phyloP scores from a whole-genome alignment of 1,139 yeast genomes.

The Debaryomyces udenii region DNA sequence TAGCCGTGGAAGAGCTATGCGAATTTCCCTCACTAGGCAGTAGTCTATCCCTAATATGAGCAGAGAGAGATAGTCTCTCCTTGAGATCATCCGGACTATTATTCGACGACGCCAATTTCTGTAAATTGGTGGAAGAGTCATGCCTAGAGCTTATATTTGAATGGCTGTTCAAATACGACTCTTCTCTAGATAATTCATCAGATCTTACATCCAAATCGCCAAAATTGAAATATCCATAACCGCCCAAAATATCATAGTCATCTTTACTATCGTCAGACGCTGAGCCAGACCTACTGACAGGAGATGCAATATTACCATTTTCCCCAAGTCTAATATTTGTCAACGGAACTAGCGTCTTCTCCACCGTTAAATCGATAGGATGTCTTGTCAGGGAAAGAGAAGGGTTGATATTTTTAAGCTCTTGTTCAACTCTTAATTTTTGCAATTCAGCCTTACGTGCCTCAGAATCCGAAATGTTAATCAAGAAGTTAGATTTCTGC shows the following conservation, averaged over 20 bases:
- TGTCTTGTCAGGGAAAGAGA: conserved; percentile 36
- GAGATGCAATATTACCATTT: conserved; percentile 20
- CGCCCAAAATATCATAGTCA: conserved; percentile 55
- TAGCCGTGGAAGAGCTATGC: not conserved
- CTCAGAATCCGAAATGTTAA: conserved; percentile 39
- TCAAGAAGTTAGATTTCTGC: conserved; percentile 36
- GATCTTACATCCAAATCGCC: conserved; percentile 52
- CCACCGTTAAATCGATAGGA: conserved; percentile 38
- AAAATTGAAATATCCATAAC: conserved; percentile 76
- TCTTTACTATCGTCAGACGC: conserved; percentile 12
- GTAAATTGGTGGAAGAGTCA: conserved; percentile 36
- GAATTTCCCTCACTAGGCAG: conserved; percentile 21
- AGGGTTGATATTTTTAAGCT: conserved; percentile 34
- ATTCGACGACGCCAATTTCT: conserved; percentile 15
- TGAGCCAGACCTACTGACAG: conserved; percentile 6
- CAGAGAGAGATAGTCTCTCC: conserved; percentile 35
- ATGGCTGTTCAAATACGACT: conserved; percentile 30
- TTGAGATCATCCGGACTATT: conserved; percentile 23
- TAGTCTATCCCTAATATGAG: conserved; percentile 38
- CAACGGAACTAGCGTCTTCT: conserved; percentile 22
- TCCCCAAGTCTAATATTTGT: conserved; percentile 19
- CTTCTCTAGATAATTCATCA: conserved; percentile 33
- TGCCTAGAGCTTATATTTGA: conserved; percentile 30
- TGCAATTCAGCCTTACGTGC: conserved; percentile 39
- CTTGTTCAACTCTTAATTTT: conserved; percentile 38